phyloP scores from a whole-genome alignment of 805 yeast genomes.

The Kodamaea sagamina region DNA sequence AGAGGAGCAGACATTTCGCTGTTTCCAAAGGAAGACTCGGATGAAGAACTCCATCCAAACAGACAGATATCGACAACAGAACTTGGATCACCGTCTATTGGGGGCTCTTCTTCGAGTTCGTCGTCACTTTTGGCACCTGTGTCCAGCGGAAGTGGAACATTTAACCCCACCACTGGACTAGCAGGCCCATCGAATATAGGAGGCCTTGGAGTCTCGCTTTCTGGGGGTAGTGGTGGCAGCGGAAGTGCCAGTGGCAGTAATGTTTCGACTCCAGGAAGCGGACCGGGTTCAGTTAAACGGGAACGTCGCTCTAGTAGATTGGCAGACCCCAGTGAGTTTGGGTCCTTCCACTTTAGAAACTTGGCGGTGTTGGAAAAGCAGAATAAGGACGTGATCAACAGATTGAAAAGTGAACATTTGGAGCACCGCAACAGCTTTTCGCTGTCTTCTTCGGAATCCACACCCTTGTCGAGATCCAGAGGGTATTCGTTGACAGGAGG shows the following conservation, averaged over 20 bases:
- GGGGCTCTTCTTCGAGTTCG: constrained; percentile 11
- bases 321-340: constrained; percentile 80
- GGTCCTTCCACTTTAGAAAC: constrained; percentile 88
- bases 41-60: constrained; percentile 32
- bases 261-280: constrained; percentile 18
- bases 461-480: constrained; percentile 38
- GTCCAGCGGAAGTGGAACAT: constrained; percentile 7
- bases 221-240: constrained; percentile 2
- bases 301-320: constrained; percentile 75
- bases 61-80: constrained; percentile 15
- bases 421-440: constrained; percentile 57
- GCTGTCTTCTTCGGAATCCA: constrained; percentile 49
- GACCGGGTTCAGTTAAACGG: constrained; percentile 29
- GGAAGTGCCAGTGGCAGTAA: constrained; percentile 10
- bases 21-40: constrained; percentile 54
- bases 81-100: constrained; percentile 19
- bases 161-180: constrained; percentile 2
- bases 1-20: constrained; percentile 81
- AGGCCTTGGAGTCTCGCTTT: constrained; percentile 15
- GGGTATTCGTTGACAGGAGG: constrained; percentile 30
- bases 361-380: constrained; percentile 89
- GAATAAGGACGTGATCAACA: constrained; percentile 85
- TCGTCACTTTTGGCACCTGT: constrained; percentile 16
- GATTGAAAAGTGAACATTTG: constrained; percentile 80
- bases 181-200: constrained; percentile 4